Evolutionary conservation across 495 filamentous ascomycete genomes (phyloP), one percentile per base, ranked within the genome.

Genomic region (Annulohypoxylon stygium): DNA sequence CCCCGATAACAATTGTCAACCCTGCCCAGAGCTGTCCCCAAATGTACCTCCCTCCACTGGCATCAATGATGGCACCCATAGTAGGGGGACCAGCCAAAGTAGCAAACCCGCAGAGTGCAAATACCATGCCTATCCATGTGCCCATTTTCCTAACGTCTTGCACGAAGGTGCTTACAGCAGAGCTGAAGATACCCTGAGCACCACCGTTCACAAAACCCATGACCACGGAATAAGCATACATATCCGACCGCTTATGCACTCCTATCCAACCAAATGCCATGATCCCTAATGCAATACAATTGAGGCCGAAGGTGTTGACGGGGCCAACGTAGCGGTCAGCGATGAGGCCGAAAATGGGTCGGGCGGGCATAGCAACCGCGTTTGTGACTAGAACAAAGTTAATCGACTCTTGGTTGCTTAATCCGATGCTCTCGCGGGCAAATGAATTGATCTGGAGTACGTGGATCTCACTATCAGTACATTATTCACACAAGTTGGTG

Each of bases 401-500:
- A 8, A 83, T 75, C 8, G 82, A 80, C 48, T 81, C 75, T 9
- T 65, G 65, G 11, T 81, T 75, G 7, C 77, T 76, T 36, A 85
- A 79, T 20, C 75, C 73, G 54, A 83, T 75, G 45, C 78, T 73
- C 57, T 83, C 79, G 33, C 78, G 77, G 34, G 83, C 82, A 69
- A 80, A 85, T 8, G 76, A 77, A 65, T 89, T 86, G 30, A 91
- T 80, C 76, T 93, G 91, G 80, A 39, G 25, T 23, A 48, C 18
- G 48, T 3, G 30, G 30, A 30, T 30, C 30, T 18, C 12, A 48
- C 12, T 5, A 41, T 55, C 18, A 58, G 58, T n/a, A 60, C 16
- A 4, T 3, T n/a, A 53, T 3, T 10, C 25, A 61, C 25, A 61
- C 33, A 20, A 61, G 2, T n/a, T 51, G 20, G 16, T 36, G 33